Evolutionary conservation across 768 basidiomycete species (phyloP).

Genomic region (Lyophyllum atratum): DNA sequence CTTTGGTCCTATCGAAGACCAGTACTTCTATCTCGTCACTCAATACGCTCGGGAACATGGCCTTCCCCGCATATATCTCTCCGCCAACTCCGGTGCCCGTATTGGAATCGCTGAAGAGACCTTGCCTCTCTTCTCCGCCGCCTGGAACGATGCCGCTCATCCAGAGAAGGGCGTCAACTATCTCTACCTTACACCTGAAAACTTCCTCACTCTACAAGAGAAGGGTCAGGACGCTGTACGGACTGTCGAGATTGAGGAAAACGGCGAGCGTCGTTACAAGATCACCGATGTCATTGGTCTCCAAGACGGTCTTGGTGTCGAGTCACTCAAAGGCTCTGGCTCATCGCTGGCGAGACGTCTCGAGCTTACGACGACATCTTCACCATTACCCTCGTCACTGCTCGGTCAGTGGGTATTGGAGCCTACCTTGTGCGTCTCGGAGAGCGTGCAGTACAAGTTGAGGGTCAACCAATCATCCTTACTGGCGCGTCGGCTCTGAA

Average conservation of each 20-base stretch:
- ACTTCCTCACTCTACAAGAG: slow-evolving; percentile 85
- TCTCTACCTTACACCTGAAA: slow-evolving; percentile 92
- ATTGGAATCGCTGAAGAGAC: slow-evolving; percentile 95
- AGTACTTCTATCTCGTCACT: slow-evolving; percentile 94
- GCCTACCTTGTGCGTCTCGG: slow-evolving; percentile 98
- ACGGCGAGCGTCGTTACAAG: slow-evolving; percentile 88
- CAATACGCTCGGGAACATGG: slow-evolving; percentile 89
- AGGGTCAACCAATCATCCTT: slow-evolving; percentile 98
- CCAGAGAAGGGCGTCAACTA: slow-evolving; percentile 98
- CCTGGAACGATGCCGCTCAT: slow-evolving; percentile 79
- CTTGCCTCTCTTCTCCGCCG: slow-evolving; percentile 82
- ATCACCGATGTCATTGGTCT: slow-evolving; percentile 96
- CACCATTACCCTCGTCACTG: slow-evolving; percentile 98
- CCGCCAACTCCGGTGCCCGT: slow-evolving; percentile 98
- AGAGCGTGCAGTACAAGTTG: slow-evolving; percentile 97
- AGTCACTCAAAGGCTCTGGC: slow-evolving; percentile 95
- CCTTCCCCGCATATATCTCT: slow-evolving; percentile 94
- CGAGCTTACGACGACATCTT: slow-evolving; percentile 99
- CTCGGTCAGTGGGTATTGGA: slow-evolving; percentile 98
- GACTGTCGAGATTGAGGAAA: slow-evolving; percentile 81
- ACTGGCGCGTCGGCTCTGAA: slow-evolving; percentile 97
- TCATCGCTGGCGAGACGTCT: slow-evolving; percentile 98
- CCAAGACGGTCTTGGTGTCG: slow-evolving; percentile 97
- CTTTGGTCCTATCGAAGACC: slow-evolving; percentile 94
- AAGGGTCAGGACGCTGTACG: slow-evolving; percentile 78